Conservation (phyloP, 805 yeast species). For the Candida caryicola region DNA sequence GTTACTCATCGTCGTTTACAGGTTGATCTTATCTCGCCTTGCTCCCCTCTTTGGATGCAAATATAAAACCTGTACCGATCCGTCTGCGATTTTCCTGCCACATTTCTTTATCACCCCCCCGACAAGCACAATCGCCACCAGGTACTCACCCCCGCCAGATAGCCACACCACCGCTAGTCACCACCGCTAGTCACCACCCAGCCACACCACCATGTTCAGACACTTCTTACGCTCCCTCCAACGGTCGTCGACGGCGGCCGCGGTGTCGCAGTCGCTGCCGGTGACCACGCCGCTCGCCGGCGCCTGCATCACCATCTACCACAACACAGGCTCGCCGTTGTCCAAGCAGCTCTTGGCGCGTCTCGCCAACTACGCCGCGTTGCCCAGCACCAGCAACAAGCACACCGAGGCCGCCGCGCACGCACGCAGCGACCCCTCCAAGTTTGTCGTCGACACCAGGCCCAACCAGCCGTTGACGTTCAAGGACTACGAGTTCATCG, state of each 20-base stretch:
- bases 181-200: no score
- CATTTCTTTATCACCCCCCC: no score
- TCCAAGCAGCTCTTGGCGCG: conserved; percentile 26
- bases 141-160: no score
- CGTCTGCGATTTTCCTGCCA: not conserved
- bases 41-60: not conserved
- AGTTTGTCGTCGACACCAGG: conserved; percentile 19
- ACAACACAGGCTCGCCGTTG: conserved; percentile 24
- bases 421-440: conserved; percentile 7
- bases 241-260: conserved; percentile 1
- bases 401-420: conserved; percentile 4
- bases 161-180: no score
- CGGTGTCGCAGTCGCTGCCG: not conserved
- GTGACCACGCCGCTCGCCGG: conserved; percentile 4
- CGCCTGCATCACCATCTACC: conserved; percentile 26
- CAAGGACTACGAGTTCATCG: conserved; percentile 26
- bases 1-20: not conserved
- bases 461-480: conserved; percentile 19
- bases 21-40: not conserved
- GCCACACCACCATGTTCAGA: conserved; percentile 10
- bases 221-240: conserved; percentile 4
- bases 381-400: conserved; percentile 16
- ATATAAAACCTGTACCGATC: not conserved
- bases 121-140: no score
- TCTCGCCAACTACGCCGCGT: conserved; percentile 17